Evolutionary conservation across 2,329 filamentous ascomycete species (phyloP), one percentile per base, ranked within the genome.

Genomic region (Diaporthe sp.): DNA sequence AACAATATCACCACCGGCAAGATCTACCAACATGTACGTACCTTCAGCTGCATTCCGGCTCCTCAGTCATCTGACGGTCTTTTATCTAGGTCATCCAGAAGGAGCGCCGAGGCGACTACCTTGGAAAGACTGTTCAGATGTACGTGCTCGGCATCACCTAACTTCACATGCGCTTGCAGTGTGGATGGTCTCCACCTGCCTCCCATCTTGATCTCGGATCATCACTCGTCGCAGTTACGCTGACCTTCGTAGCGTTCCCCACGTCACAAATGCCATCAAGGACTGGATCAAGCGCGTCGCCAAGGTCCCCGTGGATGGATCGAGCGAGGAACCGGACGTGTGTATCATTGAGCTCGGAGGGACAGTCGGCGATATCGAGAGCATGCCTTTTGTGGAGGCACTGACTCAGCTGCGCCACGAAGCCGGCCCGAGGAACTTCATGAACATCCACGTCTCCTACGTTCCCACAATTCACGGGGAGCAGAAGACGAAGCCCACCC

Each of bases 1-100:
- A 95, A 96, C 88, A 98, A 98, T 85, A 98, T 99, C 85, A 99
- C 97, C 4, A 98, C 96, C 8, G 97, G 97, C 82, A 98, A 98
- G 88, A 95, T 98, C 80, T 98, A 98, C 86, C 90, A 95, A 82
- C 92, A 94, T 81, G 96, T 98, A 72, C 95, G 98, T 80, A 89
- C 93, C 82, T 88, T 90, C 73, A 55, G 9, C 44, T 31, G 47
- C 72, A 58, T 4, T 4, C 71, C 31, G 51, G 28, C 37, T 57
- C 34, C 44, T 28, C 71, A 37, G 6, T 25, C 7, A 8, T 65
- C 73, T 78, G 47, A 78, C 37, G 47, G 25, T 53, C 34, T 71
- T 71, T 47, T 13, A 39, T 72, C 13, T 47, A 82, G 76, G 72
- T 76, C 25, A 74, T 79, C 55, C 91, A 95, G 81, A 92, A 91